These are phyloP conservation scores for Phytophthora tubulina DNA, from an alignment of 352 stramenopile species.

Conservation along the genomic window DNA sequence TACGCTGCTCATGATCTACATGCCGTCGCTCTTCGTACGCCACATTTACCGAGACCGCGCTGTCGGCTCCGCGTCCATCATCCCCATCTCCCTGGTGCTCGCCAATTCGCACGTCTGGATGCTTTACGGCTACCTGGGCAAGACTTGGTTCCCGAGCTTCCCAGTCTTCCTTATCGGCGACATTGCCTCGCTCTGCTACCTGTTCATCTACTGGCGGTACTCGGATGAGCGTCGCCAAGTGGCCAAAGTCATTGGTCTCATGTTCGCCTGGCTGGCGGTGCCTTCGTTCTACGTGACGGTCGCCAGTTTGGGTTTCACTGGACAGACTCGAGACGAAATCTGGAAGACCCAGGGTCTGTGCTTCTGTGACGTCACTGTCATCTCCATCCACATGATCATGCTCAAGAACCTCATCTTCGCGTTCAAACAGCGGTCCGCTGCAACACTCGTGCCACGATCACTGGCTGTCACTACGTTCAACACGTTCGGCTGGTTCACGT, in stretches of 20 bases:
- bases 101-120: constrained; percentile 47
- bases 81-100: constrained; percentile 40
- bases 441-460: constrained; percentile 48
- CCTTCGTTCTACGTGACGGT: constrained; percentile 41
- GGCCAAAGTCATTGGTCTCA: constrained; percentile 19
- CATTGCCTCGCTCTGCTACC: constrained; percentile 38
- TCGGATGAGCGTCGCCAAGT: constrained; percentile 28
- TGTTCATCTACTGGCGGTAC: constrained; percentile 45
- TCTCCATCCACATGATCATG: constrained; percentile 53
- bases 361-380: constrained; percentile 43
- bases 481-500: constrained; percentile 63
- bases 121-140: constrained; percentile 42
- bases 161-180: constrained; percentile 51
- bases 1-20: constrained; percentile 41
- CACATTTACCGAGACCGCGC: constrained; percentile 36
- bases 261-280: constrained; percentile 33
- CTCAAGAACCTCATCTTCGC: constrained; percentile 51
- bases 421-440: constrained; percentile 47
- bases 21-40: constrained; percentile 41
- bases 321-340: constrained; percentile 35
- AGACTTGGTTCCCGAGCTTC: constrained; percentile 51
- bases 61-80: constrained; percentile 31
- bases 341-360: constrained; percentile 45
- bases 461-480: constrained; percentile 57
- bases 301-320: constrained; percentile 34